Percentiles rank a stretch among this genome's conserved stretches.
Evolutionary conservation across 441 rosid species (phyloP).

Genomic region (Melastoma candidum): DNA sequence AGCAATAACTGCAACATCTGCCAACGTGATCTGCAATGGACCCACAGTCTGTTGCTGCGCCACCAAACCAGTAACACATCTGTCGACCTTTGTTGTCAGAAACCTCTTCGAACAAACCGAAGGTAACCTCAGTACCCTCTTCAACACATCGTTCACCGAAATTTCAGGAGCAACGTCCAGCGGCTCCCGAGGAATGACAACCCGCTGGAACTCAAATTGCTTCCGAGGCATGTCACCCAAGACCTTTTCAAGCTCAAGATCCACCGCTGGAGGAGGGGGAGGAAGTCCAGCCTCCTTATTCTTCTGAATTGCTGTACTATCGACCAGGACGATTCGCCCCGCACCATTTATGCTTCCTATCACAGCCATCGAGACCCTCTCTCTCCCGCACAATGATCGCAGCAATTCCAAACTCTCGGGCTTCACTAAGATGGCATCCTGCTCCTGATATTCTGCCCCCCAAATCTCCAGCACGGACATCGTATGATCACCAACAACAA

Average conservation of each 20-base stretch:
- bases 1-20: conserved; percentile 94
- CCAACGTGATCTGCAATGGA: conserved; percentile 79
- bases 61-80: conserved; percentile 94
- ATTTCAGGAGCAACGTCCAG: conserved; percentile 88
- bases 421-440: conserved; percentile 92
- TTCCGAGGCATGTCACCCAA: conserved; percentile 97
- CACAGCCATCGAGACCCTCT: conserved; percentile 90
- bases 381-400: conserved; percentile 78
- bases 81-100: conserved; percentile 86
- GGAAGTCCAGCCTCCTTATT: conserved; percentile 48
- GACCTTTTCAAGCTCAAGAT: conserved; percentile 89
- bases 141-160: conserved; percentile 72
- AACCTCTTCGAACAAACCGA: conserved; percentile 84
- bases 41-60: conserved; percentile 99
- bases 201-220: conserved; percentile 59
- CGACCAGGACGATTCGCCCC: conserved; percentile 69
- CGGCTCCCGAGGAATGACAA: conserved; percentile 44
- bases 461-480: conserved; percentile 96
- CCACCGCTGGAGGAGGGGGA: conserved; percentile 80
- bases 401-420: conserved; percentile 61
- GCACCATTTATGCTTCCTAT: conserved; percentile 72
- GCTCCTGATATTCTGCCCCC: conserved; percentile 99
- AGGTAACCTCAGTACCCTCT: conserved; percentile 78
- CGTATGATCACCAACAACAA: conserved; percentile 89
- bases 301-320: conserved; percentile 48